A percentile compares a stretch with the other conserved stretches of the same genome.
These are phyloP conservation scores for Scheffersomyces lignicola DNA, from an alignment of 1,139 yeast species.

Conservation along the genomic window DNA sequence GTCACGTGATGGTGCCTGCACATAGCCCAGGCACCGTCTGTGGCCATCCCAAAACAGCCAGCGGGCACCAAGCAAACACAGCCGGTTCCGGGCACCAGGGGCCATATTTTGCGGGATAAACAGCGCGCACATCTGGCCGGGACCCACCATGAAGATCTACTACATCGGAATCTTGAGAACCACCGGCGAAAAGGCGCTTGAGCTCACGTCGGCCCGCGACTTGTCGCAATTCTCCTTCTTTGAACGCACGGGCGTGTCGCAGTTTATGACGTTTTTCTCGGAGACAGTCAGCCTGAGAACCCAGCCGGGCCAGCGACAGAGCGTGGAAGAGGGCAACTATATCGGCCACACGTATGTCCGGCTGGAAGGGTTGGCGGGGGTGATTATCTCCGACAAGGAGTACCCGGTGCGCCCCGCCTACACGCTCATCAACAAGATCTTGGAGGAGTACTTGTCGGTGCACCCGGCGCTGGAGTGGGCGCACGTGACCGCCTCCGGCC, in stretches of 20 bases:
- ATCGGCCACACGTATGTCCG: conserved; percentile 91
- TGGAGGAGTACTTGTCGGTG: conserved; percentile 85
- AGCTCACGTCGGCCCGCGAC: conserved; percentile 79
- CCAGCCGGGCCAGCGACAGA: conserved; percentile 84
- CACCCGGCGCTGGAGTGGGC: conserved; percentile 80
- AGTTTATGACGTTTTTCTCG: conserved; percentile 93
- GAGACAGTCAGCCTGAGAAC: conserved; percentile 92
- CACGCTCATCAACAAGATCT: conserved; percentile 82
- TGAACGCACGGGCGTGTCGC: conserved; percentile 73
- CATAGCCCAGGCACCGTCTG: no score
- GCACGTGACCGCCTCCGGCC: conserved; percentile 49
- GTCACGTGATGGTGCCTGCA: no score
- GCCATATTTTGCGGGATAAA: no score
- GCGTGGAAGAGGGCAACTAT: conserved; percentile 89
- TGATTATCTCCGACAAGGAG: conserved; percentile 88
- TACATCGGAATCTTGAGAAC: conserved; percentile 85
- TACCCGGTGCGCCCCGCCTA: conserved; percentile 98
- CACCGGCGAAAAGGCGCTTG: conserved; percentile 63
- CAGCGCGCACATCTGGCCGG: no score
- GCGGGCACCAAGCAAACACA: no score
- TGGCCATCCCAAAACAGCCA: no score
- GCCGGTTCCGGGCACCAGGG: no score
- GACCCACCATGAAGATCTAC: conserved; percentile 75
- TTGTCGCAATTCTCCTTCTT: conserved; percentile 85
- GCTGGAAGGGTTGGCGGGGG: conserved; percentile 91